Evolutionary conservation across 371 early-diverging fungal species (phyloP), one percentile per base, ranked within the genome.

Genomic region (Apophysomyces ossiformis): DNA sequence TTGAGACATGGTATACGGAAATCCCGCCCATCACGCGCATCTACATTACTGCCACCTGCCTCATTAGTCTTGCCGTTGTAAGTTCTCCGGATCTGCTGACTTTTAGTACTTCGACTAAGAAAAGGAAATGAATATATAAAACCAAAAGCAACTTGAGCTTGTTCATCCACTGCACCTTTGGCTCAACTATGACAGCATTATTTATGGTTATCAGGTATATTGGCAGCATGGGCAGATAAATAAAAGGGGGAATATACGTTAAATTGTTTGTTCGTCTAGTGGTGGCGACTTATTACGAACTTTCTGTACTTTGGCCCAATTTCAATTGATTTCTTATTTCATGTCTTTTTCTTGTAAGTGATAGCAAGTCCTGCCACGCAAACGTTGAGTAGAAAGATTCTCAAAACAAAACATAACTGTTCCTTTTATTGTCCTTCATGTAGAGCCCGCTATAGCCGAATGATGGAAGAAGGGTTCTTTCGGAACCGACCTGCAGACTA

Each of bases 381-480:
- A 26, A 1, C 32, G 32, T 26, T 26, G 32, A 26, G 32, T 26
- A 26, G 3, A 0, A 26, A 26, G 32, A 2, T 26, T 26, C 4
- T 8, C 35, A 47, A 50, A 50, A 50, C 0, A 50, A 8, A 21
- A 18, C 0, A 21, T 0, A 9, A 21, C 5, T 36, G n/a, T 18
- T 58, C 61, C 43, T 61, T 59, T 54, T 15, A 57, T 68, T 39
- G 54, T 58, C 38, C 46, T 57, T 21, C 57, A 46, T 58, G 56
- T 67, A 94, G 94, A 16, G 87, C 92, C 16, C 87, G 92, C 61
- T 96, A 97, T 73, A 90, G 91, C 67, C 84, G 96, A 36, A 93
- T 93, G 90, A 86, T 98, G 68, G 99, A 98, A 72, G 96, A 96
- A 74, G 96, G 95, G 0, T 94, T 93, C 61, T 97, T 92, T 77